Conservation (phyloP, 352 stramenopile species). For the Phytophthora pinifolia region DNA sequence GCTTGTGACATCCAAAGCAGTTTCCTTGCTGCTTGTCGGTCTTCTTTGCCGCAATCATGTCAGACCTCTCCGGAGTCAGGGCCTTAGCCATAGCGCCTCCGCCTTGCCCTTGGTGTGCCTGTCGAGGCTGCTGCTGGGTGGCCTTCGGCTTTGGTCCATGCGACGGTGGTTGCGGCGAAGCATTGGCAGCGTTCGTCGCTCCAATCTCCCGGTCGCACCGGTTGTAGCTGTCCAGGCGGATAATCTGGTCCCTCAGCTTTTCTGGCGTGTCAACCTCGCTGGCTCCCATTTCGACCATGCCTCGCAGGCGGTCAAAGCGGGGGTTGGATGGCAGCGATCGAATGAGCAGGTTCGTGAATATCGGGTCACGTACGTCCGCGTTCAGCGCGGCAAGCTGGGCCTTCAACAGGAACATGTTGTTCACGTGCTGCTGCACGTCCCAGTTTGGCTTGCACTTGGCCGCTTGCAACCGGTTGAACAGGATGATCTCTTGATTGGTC, state of each 20-base stretch:
- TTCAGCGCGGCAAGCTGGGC: conserved; percentile 3
- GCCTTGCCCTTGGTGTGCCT: background rate
- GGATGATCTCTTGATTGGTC: conserved; percentile 15
- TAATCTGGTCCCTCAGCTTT: background rate
- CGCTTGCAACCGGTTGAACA: conserved; percentile 14
- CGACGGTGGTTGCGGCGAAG: too few species aligned
- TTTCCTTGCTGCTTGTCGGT: background rate
- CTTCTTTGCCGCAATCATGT: background rate
- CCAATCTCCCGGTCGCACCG: background rate
- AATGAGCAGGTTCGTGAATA: conserved; percentile 10
- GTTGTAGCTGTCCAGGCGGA: background rate
- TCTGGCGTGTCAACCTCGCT: background rate
- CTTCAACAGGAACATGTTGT: conserved; percentile 16
- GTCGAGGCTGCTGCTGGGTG: too few species aligned
- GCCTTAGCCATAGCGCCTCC: background rate
- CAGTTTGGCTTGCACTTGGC: conserved; percentile 5
- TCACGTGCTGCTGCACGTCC: conserved; percentile 8
- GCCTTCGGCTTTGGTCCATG: too few species aligned
- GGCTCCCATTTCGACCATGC: background rate
- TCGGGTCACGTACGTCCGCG: conserved; percentile 3
- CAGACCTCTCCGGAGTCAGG: too few species aligned
- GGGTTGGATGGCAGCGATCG: background rate
- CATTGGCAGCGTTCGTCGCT: background rate
- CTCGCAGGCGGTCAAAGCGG: background rate
- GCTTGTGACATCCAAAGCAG: background rate